A percentile compares a stretch with the other conserved stretches of the same genome.
Evolutionary conservation across 2,329 filamentous ascomycete genomes (phyloP).

Genomic region (Chrysoporthe austroafricana): DNA sequence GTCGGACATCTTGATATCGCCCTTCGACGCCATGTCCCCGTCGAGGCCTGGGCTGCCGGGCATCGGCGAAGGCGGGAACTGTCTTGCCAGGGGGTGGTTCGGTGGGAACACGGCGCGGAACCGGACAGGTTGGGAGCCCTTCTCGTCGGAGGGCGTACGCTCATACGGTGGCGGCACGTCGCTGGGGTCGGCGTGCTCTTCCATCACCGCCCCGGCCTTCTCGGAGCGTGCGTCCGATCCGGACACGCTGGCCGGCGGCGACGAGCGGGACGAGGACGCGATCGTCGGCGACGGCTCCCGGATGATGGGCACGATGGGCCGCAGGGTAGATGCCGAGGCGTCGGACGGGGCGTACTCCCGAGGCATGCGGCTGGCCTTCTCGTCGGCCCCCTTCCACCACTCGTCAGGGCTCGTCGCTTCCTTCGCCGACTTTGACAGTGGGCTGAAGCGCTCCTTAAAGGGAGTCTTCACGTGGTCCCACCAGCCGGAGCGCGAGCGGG

Average conservation of each 20-base stretch:
- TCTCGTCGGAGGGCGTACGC: slow-evolving; percentile 49
- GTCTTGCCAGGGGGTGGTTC: slow-evolving; percentile 49
- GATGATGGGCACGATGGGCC: slow-evolving; percentile 29
- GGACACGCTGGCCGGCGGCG: slow-evolving; percentile 27
- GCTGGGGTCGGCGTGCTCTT: slow-evolving; percentile 40
- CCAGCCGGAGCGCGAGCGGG: slow-evolving; percentile 69
- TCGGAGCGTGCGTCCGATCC: slow-evolving; percentile 38
- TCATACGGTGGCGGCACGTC: slow-evolving; percentile 59
- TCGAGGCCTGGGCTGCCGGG: slow-evolving; percentile 66
- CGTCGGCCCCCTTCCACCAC: slow-evolving; percentile 43
- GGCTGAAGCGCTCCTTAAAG: slow-evolving; percentile 55
- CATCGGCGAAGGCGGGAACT: slow-evolving; percentile 61
- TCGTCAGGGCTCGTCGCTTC: slow-evolving; percentile 37
- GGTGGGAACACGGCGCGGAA: slow-evolving; percentile 65
- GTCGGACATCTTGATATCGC: slow-evolving; percentile 60
- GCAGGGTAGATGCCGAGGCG: slow-evolving; percentile 29
- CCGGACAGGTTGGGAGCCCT: slow-evolving; percentile 45
- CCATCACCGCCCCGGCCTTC: slow-evolving; percentile 45
- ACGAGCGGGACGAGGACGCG: slow-evolving; percentile 37
- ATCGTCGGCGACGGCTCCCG: slow-evolving; percentile 31
- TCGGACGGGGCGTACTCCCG: slow-evolving; percentile 29
- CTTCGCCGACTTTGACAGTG: slow-evolving; percentile 37
- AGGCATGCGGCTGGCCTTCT: slow-evolving; percentile 29
- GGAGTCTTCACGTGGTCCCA: slow-evolving; percentile 79
- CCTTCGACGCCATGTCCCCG: slow-evolving; percentile 64